phyloP scores from a whole-genome alignment of 2,329 filamentous ascomycete genomes.

The Nemania sp. region DNA sequence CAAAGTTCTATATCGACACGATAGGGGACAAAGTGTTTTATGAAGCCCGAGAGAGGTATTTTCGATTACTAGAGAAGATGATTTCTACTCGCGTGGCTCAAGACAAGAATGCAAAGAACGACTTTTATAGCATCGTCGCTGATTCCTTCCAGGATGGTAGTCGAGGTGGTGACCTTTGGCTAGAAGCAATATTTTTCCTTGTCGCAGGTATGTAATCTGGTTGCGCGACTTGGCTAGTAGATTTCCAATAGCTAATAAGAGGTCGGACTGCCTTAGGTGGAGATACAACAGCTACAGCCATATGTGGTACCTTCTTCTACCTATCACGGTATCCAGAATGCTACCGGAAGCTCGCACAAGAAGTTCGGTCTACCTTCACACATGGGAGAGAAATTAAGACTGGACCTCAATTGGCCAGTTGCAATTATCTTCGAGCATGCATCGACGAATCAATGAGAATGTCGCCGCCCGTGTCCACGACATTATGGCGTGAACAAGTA shows the following conservation, averaged over 20 bases:
- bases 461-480: background rate
- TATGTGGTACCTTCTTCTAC: background rate
- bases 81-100: conserved; percentile 13
- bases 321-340: background rate
- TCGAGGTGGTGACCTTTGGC: background rate
- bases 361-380: background rate
- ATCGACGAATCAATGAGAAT: background rate
- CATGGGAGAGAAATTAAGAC: background rate
- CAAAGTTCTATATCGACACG: background rate
- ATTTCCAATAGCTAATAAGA: background rate
- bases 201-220: background rate
- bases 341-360: background rate
- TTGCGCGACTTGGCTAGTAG: too few species aligned
- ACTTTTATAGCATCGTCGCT: conserved; percentile 23
- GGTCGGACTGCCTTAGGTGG: background rate
- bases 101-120: conserved; percentile 12
- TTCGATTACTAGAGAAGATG: conserved; percentile 10
- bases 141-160: background rate
- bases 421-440: background rate
- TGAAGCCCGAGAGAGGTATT: background rate
- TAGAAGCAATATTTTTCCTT: background rate
- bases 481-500: background rate
- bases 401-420: background rate
- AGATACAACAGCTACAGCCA: background rate
- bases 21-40: conserved; percentile 1